Evolutionary conservation across 163 green algal species (phyloP), one percentile per base, ranked within the genome.

Genomic region (Prototheca wickerhamii): DNA sequence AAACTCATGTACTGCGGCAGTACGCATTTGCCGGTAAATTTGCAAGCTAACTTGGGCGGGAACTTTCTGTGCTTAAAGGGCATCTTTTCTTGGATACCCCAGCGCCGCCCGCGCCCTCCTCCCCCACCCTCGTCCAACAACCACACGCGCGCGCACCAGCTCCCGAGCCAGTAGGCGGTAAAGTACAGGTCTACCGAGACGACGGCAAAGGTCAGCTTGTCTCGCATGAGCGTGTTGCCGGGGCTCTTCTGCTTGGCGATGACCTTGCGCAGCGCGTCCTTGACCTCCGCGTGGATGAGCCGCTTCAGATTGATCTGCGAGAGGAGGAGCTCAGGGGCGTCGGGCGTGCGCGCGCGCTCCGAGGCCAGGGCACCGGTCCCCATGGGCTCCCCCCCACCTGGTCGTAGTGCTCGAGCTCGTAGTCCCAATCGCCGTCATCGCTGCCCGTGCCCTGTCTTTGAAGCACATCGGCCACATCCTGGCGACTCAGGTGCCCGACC

Each of bases 161-260:
- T 46, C 3, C 75, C 49, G 51, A 88, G 67, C 44, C 58, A 73
- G 56, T 71, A 77, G 17, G 71, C 60, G 2, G 35, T 49, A 3
- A 70, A 25, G 68, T 74, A 81, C 43, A 86, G 52, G 31, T 74
- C 46, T 12, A 75, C 69, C 6, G 72, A 82, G 58, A 80, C 80
- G 31, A 87, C 50, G 40, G 87, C 50, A 67, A 91, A 93, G 2
- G 80, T 68, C 0, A 89, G 33, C 73, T 93, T 92, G 72, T 92
- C 82, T 2, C 61, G 61, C 33, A 66, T 25, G 51, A 68, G 59
- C 31, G 55, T 61, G 31, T 4, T 17, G 25, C 4, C 31, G 32
- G 55, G 30, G 5, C 20, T 29, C 55, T 61, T 28, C 55, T 61
- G 55, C 55, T 30, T 46, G 15, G 31, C 55, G 5, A 61, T 32